Evolutionary conservation across 345 rosid species (phyloP), one percentile per base, ranked within the genome.

Genomic region (Geranium brycei): DNA sequence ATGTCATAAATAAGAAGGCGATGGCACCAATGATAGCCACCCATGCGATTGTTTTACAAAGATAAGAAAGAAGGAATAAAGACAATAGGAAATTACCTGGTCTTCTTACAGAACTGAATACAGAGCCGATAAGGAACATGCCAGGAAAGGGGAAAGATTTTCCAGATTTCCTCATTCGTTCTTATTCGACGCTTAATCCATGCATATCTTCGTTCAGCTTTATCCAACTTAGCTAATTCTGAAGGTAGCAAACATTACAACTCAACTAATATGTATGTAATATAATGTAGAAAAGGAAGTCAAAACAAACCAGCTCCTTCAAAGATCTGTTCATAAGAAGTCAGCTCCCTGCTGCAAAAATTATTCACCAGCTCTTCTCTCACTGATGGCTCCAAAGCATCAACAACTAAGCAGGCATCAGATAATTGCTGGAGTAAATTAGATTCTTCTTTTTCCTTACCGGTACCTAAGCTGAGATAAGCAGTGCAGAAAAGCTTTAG

Each of bases 381-480:
- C 76, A 93, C 99, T 70, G 99, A 93, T 74, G 97, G 92, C 81
- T 93, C 99, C 82, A 93, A 71, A 12, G 97, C 96, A 71, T 93
- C 88, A 78, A 93, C 99, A 62, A 93, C 99, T 73, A 93, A 84
- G 74, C 99, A 93, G 71, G 97, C 89, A 81, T 90, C 89, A 69
- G 97, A 85, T 73, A 93, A 82, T 66, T 90, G 87, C 80, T 88
- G 95, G 74, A 93, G 84, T 73, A 90, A 72, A 76, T 88, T 88
- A 67, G 83, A 67, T 76, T 88, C 97, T 79, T 93, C 97, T 1
- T 85, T 75, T 79, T 93, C 99, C 80, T 88, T 93, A 59, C 97
- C 99, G 47, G 96, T 93, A 73, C 99, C 99, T 84, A 93, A 83
- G 77, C 97, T 93, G 97, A 75, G 68, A 81, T 66, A 66, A 71